phyloP scores from a whole-genome alignment of 139 green algal species.

The Auxenochlorella protothecoides region DNA sequence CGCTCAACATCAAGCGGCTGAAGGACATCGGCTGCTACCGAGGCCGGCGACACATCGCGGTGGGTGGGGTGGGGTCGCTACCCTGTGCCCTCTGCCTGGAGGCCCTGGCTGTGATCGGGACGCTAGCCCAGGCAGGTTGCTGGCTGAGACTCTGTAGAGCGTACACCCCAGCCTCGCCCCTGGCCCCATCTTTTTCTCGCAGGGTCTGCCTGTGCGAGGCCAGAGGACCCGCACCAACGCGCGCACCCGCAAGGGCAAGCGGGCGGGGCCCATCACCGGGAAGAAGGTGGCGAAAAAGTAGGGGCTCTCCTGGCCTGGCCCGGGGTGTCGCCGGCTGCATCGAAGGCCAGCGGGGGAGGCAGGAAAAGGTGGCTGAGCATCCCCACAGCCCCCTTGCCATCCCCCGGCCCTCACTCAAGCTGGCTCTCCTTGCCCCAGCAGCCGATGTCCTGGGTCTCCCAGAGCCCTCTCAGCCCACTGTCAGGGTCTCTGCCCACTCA shows the following conservation, averaged over 20 bases:
- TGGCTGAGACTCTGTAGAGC: too few species aligned
- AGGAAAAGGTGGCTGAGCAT: too few species aligned
- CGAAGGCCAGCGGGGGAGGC: too few species aligned
- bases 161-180: neutral
- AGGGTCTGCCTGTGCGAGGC: conserved; percentile 79
- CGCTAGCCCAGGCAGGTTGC: too few species aligned
- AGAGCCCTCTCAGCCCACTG: too few species aligned
- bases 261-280: conserved; percentile 18
- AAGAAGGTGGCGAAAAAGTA: conserved; percentile 6
- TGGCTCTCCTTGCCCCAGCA: too few species aligned
- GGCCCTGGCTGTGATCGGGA: neutral
- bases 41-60: conserved; percentile 80
- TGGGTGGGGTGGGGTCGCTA: conserved; percentile 16
- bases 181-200: conserved; percentile 1
- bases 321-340: too few species aligned
- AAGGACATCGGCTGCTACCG: conserved; percentile 98
- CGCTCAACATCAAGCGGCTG: conserved; percentile 93
- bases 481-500: too few species aligned
- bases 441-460: too few species aligned
- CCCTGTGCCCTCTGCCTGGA: neutral
- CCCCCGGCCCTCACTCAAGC: too few species aligned
- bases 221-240: conserved; percentile 97
- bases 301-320: too few species aligned
- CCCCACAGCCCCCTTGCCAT: too few species aligned
- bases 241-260: conserved; percentile 82